phyloP scores from a whole-genome alignment of 805 yeast species.

The Lachancea lanzarotensis region DNA sequence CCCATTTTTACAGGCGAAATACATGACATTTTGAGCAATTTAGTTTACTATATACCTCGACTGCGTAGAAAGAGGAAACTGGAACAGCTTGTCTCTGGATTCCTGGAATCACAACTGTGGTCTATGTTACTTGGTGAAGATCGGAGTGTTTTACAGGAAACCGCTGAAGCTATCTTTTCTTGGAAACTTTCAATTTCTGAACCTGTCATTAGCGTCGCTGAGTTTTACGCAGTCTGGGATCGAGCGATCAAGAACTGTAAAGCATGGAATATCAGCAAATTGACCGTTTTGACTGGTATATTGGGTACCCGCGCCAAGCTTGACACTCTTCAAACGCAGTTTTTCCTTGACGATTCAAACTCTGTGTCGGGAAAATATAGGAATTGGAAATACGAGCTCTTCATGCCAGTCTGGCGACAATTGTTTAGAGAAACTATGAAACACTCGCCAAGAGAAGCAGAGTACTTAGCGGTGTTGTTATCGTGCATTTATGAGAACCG shows the following conservation, averaged over 20 bases:
- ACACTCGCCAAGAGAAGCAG: background rate
- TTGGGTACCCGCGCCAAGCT: conserved; percentile 17
- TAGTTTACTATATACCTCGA: conserved; percentile 27
- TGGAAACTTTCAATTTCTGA: conserved; percentile 32
- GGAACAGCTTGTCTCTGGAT: conserved; percentile 9
- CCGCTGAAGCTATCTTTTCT: conserved; percentile 18
- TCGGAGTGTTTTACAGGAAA: conserved; percentile 12
- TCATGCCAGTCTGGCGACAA: conserved; percentile 21
- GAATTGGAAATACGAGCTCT: conserved; percentile 17
- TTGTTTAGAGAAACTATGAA: background rate
- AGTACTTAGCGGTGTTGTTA: conserved; percentile 9
- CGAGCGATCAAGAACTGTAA: conserved; percentile 10
- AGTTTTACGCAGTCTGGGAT: conserved; percentile 25
- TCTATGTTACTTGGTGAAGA: conserved; percentile 5
- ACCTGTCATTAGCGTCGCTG: conserved; percentile 18
- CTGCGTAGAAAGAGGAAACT: conserved; percentile 11
- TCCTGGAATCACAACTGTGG: conserved; percentile 14
- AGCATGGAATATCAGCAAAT: conserved; percentile 19
- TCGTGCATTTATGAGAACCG: conserved; percentile 7
- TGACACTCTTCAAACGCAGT: conserved; percentile 12
- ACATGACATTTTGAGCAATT: conserved; percentile 16
- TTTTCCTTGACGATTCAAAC: conserved; percentile 24
- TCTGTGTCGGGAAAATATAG: conserved; percentile 11
- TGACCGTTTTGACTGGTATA: conserved; percentile 24
- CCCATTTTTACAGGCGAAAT: background rate